Base-by-base conservation (phyloP, 2,329 filamentous ascomycete genomes). In the Blumeriella jaapii region DNA sequence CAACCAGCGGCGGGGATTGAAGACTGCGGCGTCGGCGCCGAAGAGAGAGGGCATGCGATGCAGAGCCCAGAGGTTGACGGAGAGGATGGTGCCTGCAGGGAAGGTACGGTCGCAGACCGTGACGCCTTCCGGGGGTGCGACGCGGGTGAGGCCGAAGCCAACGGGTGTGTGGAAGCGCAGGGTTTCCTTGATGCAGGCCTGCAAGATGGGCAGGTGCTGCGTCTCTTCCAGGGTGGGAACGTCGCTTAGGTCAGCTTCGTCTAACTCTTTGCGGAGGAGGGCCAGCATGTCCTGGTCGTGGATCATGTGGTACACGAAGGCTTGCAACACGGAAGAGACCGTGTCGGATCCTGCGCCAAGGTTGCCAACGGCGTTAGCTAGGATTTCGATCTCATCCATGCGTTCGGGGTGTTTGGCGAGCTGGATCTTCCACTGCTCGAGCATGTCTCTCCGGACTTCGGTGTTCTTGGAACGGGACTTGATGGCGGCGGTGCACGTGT, bases 281-380 rank as follows among this genome's bases (percentile, higher is more conserved):
- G 29, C 40, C n/a, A 55, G 51, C 31, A 28, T 29, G 13, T 15
- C 45, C 36, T 48, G 47, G 17, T 58, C 43, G 5, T 42, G 38
- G 3, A 62, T 37, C 11, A 63, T 23, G 20, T 52, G 48, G 36
- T 62, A 62, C 14, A 61, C 41, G 13, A 61, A 53, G 1, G 52
- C 50, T 28, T 60, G 57, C 5, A 58, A 42, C 1, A 54, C 54
- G 1, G 55, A 51, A 28, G 53, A 56, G 7, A 57, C 54, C 2
- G 59, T 61, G 33, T 63, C 61, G 0, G 52, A 51, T 1, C 60
- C 60, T 4, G 59, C 59, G 3, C 58, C 58, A 3, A 62, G 41
- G 29, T 51, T 61, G 5, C 44, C 53, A n/a, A 56, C 50, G 2
- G 56, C 56, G 3, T 54, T 52, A 5, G 47, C 48, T 10, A 56